Evolutionary conservation across 805 yeast genomes (phyloP).

Genomic region (Starmera quercuum): DNA sequence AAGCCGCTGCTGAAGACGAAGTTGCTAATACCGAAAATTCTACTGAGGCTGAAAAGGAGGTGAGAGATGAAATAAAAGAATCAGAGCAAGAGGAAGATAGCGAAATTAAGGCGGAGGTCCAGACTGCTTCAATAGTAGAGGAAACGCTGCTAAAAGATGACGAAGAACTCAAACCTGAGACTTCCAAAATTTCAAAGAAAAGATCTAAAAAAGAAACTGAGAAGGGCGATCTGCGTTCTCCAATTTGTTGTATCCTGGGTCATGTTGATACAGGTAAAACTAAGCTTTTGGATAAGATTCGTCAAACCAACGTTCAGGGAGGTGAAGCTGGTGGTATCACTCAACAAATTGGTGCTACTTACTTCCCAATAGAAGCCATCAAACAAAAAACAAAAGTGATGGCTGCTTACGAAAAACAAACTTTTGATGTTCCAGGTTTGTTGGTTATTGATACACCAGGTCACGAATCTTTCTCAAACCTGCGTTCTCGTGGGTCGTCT

Average conservation of each 20-base stretch:
- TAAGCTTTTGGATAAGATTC: constrained; percentile 88
- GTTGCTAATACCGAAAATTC: constrained; percentile 9
- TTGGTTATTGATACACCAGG: constrained; percentile 98
- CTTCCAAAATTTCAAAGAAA: constrained; percentile 12
- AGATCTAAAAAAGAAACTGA: constrained; percentile 22
- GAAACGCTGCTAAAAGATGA: too few relatives aligned
- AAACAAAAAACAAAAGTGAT: constrained; percentile 86
- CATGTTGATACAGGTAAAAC: constrained; percentile 99
- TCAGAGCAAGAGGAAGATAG: constrained; percentile 23
- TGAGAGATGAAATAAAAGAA: constrained; percentile 20
- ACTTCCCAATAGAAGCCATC: constrained; percentile 95
- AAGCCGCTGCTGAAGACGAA: constrained; percentile 29
- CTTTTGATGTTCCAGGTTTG: constrained; percentile 94
- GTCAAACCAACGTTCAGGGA: constrained; percentile 99
- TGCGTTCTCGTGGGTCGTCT: constrained; percentile 98
- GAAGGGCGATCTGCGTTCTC: constrained; percentile 93
- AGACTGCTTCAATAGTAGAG: too few relatives aligned
- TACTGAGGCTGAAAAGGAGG: constrained; percentile 17
- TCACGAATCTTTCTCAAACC: constrained; percentile 97
- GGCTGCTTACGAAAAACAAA: constrained; percentile 76
- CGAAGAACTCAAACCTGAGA: constrained; percentile 18
- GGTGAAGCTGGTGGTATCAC: constrained; percentile 99
- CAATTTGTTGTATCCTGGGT: constrained; percentile 97
- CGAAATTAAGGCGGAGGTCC: constrained; percentile 14
- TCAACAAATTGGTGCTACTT: constrained; percentile 99